Base-by-base conservation (phyloP, 2,329 filamentous ascomycete species). In the Xylaria sp. region DNA sequence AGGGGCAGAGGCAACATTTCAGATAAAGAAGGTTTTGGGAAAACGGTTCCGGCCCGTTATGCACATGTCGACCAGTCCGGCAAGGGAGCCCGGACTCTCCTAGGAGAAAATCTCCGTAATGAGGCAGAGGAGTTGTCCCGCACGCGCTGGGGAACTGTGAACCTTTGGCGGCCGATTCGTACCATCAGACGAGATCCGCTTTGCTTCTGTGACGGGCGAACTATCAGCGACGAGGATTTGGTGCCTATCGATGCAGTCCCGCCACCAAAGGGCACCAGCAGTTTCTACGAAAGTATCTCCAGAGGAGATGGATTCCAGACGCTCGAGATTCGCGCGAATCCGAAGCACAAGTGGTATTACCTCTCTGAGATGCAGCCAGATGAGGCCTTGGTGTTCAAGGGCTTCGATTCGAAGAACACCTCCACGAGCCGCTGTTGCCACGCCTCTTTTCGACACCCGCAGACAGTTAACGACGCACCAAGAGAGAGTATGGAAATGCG, bases 401-500 rank as follows among this genome's bases (percentile, higher is more conserved):
- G 66, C 41, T 71, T 66, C 18, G 66, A 71, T 51, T 56, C 69
- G 13, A 71, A 66, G 62, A 57, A 71, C 15, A 56, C 44, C 15
- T 64, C 66, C 4, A 2, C 52, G 23, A 69, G 63, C 48, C 69
- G 69, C 44, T 71, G 69, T 37, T 71, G 69, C n/a, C 69, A 71
- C 34, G 52, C 69, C 34, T 66, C 69, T 3, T 71, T 71, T 20
- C 23, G 15, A 18, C 59, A 15, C 10, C 44, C 69, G 0, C 8
- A 54, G 12, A 57, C 44, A 2, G 32, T 37, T 9, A 37, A 65
- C 15, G 39, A 51, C 1, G 46, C 61, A n/a, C 69, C 69, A 1
- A 66, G 69, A 44, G 65, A 71, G 50, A 71, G 69, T 25, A 71
- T 71, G 66, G 69, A 71, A 34, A 63, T 71, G 66, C 69, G 69